A percentile compares a stretch with the other conserved stretches of the same genome.
Conservation (phyloP, 352 stramenopile species). For the Phytophthora europaea region DNA sequence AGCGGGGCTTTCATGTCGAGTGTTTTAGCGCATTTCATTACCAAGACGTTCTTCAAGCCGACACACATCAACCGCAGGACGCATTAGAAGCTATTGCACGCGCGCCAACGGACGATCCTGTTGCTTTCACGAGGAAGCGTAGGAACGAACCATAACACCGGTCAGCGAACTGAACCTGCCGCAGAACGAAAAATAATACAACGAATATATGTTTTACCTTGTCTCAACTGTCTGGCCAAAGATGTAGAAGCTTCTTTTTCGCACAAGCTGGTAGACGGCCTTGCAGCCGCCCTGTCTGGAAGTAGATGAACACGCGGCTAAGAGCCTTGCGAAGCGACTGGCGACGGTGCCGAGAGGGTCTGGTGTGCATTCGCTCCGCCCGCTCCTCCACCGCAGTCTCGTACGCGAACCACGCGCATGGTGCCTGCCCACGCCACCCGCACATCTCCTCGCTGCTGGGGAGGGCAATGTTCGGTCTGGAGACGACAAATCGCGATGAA, state of each 20-base stretch:
- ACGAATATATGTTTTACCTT: not conserved
- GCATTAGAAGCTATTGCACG: conserved; percentile 17
- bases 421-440: no score
- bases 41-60: not conserved
- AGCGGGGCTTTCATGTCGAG: conserved; percentile 14
- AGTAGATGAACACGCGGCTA: no score
- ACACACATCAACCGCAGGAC: conserved; percentile 9
- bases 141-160: conserved; percentile 1
- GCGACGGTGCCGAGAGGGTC: no score
- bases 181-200: not conserved
- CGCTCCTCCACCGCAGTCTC: no score
- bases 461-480: no score
- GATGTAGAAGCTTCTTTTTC: not conserved
- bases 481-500: no score
- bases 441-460: no score
- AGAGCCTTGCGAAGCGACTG: no score
- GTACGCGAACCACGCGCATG: no score
- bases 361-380: no score
- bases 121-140: conserved; percentile 19
- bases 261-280: no score
- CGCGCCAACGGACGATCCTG: conserved; percentile 10
- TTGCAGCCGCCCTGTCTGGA: no score
- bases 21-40: conserved; percentile 21
- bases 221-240: not conserved
- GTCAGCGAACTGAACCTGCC: not conserved